Evolutionary conservation across 176 grass and related monocot species (phyloP).

Genomic region (Avena atlantica): DNA sequence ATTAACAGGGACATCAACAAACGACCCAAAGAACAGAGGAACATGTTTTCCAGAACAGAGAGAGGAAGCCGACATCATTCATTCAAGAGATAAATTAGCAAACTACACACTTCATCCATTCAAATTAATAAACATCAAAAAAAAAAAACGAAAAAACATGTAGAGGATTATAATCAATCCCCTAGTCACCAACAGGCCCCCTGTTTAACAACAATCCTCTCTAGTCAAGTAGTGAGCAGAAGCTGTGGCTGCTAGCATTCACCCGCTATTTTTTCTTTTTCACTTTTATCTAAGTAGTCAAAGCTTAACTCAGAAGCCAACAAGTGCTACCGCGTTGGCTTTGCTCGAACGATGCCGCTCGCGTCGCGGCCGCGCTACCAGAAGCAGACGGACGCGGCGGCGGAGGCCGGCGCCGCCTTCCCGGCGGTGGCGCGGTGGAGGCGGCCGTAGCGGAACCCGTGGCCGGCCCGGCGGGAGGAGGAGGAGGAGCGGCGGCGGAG

Average conservation of each 20-base stretch:
- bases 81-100: neutral
- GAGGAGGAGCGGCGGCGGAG: conserved; percentile 36
- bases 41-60: too few relatives aligned
- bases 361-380: conserved; percentile 36
- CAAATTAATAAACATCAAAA: neutral
- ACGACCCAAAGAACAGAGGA: too few relatives aligned
- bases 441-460: conserved; percentile 46
- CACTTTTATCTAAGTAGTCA: conserved; percentile 25
- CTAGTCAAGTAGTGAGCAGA: neutral
- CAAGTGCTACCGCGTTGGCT: conserved; percentile 9
- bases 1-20: too few relatives aligned
- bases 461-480: neutral
- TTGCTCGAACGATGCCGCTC: neutral
- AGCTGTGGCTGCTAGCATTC: neutral
- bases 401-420: neutral
- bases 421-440: conserved; percentile 32
- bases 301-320: conserved; percentile 34
- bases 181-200: neutral
- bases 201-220: neutral
- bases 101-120: conserved; percentile 37
- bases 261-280: conserved; percentile 5
- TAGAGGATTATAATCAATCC: neutral
- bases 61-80: too few relatives aligned
- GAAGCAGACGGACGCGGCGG: conserved; percentile 47
- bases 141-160: conserved; percentile 27